Percentiles rank a stretch among this genome's conserved stretches.
Conservation (phyloP, 1,139 yeast species). For the Blastobotrys illinoisensis region DNA sequence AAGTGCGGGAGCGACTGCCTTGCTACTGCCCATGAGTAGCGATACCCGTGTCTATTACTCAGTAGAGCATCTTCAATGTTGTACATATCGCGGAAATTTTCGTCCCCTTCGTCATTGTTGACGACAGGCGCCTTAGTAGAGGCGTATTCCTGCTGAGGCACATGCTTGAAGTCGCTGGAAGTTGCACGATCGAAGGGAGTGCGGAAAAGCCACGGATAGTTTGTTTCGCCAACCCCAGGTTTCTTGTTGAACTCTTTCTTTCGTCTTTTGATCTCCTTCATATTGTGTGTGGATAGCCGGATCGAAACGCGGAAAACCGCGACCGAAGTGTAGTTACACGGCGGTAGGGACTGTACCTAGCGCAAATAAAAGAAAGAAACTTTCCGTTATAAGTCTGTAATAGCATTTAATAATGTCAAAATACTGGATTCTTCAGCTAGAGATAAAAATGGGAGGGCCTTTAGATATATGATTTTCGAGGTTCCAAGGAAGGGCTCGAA, state of each 20-base stretch:
- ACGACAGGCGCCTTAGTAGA: not conserved
- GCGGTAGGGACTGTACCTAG: too few relatives aligned
- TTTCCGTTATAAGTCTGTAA: too few relatives aligned
- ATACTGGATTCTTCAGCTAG: too few relatives aligned
- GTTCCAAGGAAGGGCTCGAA: too few relatives aligned
- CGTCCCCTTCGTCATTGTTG: conserved; percentile 1
- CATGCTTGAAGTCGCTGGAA: conserved; percentile 1
- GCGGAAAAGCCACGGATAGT: conserved; percentile 8
- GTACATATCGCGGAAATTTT: conserved; percentile 1
- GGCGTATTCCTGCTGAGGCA: conserved; percentile 7
- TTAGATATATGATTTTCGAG: too few relatives aligned
- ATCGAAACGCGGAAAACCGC: not conserved
- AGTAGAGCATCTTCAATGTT: conserved; percentile 6
- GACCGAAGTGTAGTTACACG: too few relatives aligned
- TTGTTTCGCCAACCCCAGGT: conserved; percentile 4
- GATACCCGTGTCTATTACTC: conserved; percentile 67
- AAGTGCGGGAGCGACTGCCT: conserved; percentile 55
- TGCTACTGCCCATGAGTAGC: conserved; percentile 75
- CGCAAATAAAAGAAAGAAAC: too few relatives aligned
- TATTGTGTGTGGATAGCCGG: not conserved
- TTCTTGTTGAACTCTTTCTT: not conserved
- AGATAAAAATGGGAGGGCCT: too few relatives aligned
- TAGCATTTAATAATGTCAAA: too few relatives aligned
- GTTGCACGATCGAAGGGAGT: conserved; percentile 4
- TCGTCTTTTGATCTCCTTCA: not conserved